Percentiles rank a stretch among this genome's conserved stretches.
Evolutionary conservation across 495 filamentous ascomycete species (phyloP).

Genomic region (Trichoderma erinaceum): DNA sequence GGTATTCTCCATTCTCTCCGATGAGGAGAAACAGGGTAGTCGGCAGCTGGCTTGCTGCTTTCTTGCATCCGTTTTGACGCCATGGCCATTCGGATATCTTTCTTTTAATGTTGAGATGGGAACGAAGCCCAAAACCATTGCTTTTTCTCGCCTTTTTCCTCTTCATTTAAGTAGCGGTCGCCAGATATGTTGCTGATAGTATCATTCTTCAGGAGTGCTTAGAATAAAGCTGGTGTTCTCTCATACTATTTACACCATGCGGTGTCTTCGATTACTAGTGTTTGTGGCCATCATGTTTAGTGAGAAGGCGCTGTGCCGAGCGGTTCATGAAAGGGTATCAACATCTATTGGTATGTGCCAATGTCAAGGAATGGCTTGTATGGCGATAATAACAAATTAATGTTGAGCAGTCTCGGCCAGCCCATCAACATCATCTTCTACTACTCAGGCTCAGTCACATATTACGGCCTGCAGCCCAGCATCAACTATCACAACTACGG

Average conservation of each 20-base stretch:
- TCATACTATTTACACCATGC: background rate
- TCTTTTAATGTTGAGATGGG: too few species aligned
- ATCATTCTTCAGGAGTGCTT: background rate
- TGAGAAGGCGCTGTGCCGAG: background rate
- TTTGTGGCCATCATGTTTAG: background rate
- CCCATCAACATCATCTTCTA: background rate
- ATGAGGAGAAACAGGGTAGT: too few species aligned
- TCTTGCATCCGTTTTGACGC: too few species aligned
- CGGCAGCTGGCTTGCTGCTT: too few species aligned
- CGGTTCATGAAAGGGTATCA: background rate
- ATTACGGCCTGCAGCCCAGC: background rate
- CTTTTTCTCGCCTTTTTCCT: too few species aligned
- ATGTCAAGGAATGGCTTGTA: background rate
- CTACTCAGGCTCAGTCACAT: background rate
- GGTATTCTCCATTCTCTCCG: too few species aligned
- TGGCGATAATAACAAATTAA: background rate
- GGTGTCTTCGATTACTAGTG: background rate
- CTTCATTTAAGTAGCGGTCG: too few species aligned
- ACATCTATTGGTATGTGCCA: background rate
- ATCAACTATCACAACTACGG: background rate
- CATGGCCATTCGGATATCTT: too few species aligned
- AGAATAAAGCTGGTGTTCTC: background rate
- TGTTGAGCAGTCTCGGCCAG: background rate
- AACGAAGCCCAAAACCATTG: too few species aligned
- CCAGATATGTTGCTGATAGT: too few species aligned